Conservation (phyloP, 306 rosid species). For the Geum urbanum region DNA sequence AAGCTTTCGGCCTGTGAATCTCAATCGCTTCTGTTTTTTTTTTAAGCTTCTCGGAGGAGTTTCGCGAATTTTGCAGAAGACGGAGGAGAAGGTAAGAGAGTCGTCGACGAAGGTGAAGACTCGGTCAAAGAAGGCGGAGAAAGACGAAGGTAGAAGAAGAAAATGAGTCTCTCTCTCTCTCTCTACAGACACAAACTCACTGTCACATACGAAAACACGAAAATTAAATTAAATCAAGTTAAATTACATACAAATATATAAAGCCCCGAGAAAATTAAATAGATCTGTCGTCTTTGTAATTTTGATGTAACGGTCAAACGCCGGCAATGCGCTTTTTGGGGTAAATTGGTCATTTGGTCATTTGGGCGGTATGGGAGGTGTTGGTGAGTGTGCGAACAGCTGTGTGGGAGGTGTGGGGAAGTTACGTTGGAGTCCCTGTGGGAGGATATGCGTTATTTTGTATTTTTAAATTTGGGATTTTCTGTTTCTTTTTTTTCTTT, state of each 20-base stretch:
- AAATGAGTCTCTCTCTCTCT: not conserved
- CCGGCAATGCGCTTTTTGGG: slow-evolving; percentile 24
- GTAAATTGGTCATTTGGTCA: slow-evolving; percentile 10
- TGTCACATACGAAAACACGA: not conserved
- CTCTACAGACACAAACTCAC: not conserved
- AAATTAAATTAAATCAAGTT: too few relatives aligned
- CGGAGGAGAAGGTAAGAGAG: not conserved
- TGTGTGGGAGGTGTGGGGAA: not conserved
- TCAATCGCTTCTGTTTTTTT: not conserved
- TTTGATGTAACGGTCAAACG: slow-evolving; percentile 27
- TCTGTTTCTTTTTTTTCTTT: too few relatives aligned
- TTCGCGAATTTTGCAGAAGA: not conserved
- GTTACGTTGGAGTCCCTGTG: slow-evolving; percentile 11
- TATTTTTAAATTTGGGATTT: not conserved
- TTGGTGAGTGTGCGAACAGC: slow-evolving; percentile 36
- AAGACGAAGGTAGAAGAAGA: slow-evolving; percentile 5
- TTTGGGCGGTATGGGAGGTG: not conserved
- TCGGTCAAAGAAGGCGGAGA: slow-evolving; percentile 60
- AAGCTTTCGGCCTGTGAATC: not conserved
- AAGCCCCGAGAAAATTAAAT: too few relatives aligned
- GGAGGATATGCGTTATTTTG: slow-evolving; percentile 14
- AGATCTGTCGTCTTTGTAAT: too few relatives aligned
- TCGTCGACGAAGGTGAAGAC: slow-evolving; percentile 36
- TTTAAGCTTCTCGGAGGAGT: not conserved
- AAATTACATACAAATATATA: too few relatives aligned